Percentiles rank a stretch among this genome's conserved stretches.
These are phyloP conservation scores for Bacidia rubella DNA, from an alignment of 495 filamentous ascomycete genomes.

Conservation along the genomic window DNA sequence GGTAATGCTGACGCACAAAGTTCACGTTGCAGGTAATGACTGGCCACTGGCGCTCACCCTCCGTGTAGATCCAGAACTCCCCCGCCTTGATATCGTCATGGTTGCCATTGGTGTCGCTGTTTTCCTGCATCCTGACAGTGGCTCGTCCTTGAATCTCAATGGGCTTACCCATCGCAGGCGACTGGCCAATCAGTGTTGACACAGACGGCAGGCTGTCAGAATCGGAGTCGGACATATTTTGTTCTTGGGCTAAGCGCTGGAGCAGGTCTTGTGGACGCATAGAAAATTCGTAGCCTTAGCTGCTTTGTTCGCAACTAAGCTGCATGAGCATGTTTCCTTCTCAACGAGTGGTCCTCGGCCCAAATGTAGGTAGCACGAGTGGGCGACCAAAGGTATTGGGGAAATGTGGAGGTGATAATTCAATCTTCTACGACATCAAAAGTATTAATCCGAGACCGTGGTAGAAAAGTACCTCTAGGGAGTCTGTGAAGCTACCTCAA, in stretches of 20 bases:
- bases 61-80: not conserved
- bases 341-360: too few relatives aligned
- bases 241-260: not conserved
- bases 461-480: too few relatives aligned
- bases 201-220: not conserved
- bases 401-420: too few relatives aligned
- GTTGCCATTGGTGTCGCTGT: not conserved
- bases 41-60: not conserved
- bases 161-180: not conserved
- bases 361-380: too few relatives aligned
- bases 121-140: not conserved
- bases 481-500: too few relatives aligned
- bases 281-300: not conserved
- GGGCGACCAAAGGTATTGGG: too few relatives aligned
- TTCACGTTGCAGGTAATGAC: conserved; percentile 1
- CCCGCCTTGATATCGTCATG: not conserved
- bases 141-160: not conserved
- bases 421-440: too few relatives aligned
- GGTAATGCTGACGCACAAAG: not conserved
- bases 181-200: not conserved
- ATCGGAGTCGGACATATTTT: not conserved
- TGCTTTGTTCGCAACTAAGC: too few relatives aligned
- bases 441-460: too few relatives aligned
- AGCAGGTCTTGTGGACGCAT: not conserved
- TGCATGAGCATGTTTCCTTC: too few relatives aligned